These are phyloP conservation scores for Cordyceps cicadae DNA, from an alignment of 2,329 filamentous ascomycete genomes.

Conservation along the genomic window DNA sequence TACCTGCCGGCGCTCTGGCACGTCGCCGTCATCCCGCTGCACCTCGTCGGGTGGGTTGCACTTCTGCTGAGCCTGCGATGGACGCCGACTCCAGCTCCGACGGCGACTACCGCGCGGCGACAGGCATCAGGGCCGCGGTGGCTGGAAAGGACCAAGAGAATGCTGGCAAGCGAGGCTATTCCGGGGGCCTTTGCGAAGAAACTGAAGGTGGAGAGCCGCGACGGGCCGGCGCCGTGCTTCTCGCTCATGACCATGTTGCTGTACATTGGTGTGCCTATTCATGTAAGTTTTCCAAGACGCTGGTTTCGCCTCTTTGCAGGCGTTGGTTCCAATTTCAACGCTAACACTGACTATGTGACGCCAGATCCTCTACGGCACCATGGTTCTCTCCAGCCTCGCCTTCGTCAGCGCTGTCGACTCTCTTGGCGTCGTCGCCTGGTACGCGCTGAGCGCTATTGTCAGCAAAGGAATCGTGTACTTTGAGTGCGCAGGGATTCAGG, in stretches of 20 bases:
- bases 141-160: too few species aligned
- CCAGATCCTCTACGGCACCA: background rate
- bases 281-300: background rate
- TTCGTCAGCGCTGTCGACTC: constrained; percentile 2
- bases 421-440: background rate
- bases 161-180: too few species aligned
- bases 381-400: background rate
- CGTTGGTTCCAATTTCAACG: background rate
- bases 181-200: too few species aligned
- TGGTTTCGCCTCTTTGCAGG: background rate
- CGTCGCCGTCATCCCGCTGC: too few species aligned
- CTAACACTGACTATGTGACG: too few species aligned
- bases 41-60: too few species aligned
- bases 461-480: background rate
- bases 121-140: too few species aligned
- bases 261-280: background rate
- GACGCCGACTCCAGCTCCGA: too few species aligned
- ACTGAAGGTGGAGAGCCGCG: background rate
- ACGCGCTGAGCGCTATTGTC: background rate
- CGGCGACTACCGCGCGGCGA: too few species aligned
- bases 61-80: too few species aligned
- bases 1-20: too few species aligned
- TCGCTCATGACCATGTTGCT: background rate
- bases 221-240: background rate
- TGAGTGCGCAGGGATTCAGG: background rate